Conservation (phyloP, 441 rosid species). For the Arabidopsis hybrid region DNA sequence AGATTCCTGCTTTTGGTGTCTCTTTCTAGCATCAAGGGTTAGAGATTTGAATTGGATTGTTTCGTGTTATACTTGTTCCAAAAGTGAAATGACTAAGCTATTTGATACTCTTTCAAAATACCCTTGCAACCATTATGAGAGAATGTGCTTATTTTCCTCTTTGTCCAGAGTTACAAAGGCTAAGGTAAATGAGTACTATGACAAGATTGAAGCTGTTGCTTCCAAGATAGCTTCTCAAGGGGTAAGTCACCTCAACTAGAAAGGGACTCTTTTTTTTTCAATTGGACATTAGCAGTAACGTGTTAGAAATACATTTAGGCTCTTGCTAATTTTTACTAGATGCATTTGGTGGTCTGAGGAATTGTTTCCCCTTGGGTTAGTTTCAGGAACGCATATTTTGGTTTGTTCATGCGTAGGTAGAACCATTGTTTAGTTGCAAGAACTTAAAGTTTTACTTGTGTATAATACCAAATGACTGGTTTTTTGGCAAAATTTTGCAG, state of each 20-base stretch:
- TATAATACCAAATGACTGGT: constrained; percentile 10
- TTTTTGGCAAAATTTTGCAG: background rate
- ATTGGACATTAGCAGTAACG: background rate
- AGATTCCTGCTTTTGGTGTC: constrained; percentile 2
- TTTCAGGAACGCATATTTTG: constrained; percentile 9
- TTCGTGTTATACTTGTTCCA: background rate
- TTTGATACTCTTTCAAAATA: background rate
- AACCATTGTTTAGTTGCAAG: constrained; percentile 1
- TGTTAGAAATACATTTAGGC: background rate
- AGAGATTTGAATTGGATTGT: background rate
- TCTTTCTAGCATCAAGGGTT: background rate
- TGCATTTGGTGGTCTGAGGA: background rate
- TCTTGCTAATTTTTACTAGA: background rate
- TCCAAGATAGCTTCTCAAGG: constrained; percentile 21
- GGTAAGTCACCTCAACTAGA: constrained; percentile 25
- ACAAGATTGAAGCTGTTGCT: constrained; percentile 42
- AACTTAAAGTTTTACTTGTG: constrained; percentile 3
- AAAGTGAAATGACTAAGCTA: background rate
- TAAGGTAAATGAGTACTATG: constrained; percentile 41
- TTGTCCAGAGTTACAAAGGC: constrained; percentile 36
- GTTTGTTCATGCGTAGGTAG: background rate
- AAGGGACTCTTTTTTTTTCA: background rate
- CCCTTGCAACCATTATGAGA: background rate
- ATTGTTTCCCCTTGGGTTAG: constrained; percentile 7
- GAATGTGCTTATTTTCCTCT: constrained; percentile 2